These are phyloP conservation scores for Kwoniella sp. DNA, from an alignment of 768 basidiomycete species.

Conservation along the genomic window DNA sequence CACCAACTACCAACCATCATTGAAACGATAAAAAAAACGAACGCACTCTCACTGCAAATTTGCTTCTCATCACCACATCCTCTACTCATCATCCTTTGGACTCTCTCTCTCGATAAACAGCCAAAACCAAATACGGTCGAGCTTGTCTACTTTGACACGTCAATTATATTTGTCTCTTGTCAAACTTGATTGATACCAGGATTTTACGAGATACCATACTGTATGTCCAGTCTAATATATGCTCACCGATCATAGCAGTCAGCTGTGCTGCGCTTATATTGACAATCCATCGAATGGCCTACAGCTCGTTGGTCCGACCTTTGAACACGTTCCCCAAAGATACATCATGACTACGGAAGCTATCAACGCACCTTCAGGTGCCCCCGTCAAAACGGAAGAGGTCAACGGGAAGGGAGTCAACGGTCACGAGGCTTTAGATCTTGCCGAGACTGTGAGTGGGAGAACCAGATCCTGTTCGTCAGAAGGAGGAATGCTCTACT, in stretches of 20 bases:
- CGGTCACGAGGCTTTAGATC: slow-evolving; percentile 48
- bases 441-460: slow-evolving; percentile 46
- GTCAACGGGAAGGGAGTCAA: slow-evolving; percentile 19
- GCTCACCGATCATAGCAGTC: background rate
- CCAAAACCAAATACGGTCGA: too few relatives aligned
- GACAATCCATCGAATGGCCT: too few relatives aligned
- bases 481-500: background rate
- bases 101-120: too few relatives aligned
- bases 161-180: background rate
- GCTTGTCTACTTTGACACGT: too few relatives aligned
- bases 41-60: background rate
- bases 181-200: background rate
- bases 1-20: too few relatives aligned
- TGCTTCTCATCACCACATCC: background rate
- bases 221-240: background rate
- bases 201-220: background rate
- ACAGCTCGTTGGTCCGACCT: slow-evolving; percentile 14
- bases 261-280: background rate
- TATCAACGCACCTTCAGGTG: slow-evolving; percentile 12
- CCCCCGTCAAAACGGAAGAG: slow-evolving; percentile 18
- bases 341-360: slow-evolving; percentile 23
- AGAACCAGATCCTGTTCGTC: background rate
- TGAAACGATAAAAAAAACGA: too few relatives aligned
- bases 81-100: background rate
- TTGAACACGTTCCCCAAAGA: background rate